A percentile compares a stretch with the other conserved stretches of the same genome.
Evolutionary conservation across 768 basidiomycete species (phyloP).

Genomic region (Chalciporus chontae): DNA sequence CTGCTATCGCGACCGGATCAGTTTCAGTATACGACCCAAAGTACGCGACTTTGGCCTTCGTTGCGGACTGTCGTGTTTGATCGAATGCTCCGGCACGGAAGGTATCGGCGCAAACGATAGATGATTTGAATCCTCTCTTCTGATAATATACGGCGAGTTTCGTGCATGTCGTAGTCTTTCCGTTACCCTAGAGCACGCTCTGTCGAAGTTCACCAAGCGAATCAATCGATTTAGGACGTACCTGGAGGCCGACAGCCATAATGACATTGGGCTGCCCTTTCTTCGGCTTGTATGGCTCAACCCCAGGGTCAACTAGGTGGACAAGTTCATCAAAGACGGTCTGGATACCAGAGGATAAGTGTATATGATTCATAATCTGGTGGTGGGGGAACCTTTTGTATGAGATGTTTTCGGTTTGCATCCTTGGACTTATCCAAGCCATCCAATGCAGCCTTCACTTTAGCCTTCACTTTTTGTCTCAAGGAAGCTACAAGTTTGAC

Average conservation of each 20-base stretch:
- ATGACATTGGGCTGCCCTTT: conserved; percentile 93
- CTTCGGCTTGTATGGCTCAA: conserved; percentile 93
- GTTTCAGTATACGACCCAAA: conserved; percentile 99
- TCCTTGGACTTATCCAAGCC: conserved; percentile 73
- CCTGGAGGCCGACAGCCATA: conserved; percentile 97
- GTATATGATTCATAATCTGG: neutral
- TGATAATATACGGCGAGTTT: conserved; percentile 98
- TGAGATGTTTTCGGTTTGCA: conserved; percentile 75
- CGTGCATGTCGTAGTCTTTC: conserved; percentile 99
- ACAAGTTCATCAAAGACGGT: conserved; percentile 97
- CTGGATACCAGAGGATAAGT: conserved; percentile 39
- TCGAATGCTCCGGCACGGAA: conserved; percentile 99
- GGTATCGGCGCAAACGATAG: conserved; percentile 97
- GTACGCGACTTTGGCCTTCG: conserved; percentile 98
- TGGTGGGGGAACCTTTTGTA: conserved; percentile 70
- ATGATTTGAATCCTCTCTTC: conserved; percentile 93
- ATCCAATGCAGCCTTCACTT: conserved; percentile 81
- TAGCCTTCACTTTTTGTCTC: conserved; percentile 85
- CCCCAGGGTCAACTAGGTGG: conserved; percentile 89
- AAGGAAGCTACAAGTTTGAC: conserved; percentile 90
- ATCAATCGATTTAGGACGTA: conserved; percentile 31
- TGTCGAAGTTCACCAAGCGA: neutral
- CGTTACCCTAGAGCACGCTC: conserved; percentile 69
- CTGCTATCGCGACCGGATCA: conserved; percentile 92
- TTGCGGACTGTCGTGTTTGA: conserved; percentile 97